phyloP scores from a whole-genome alignment of 331 rosid species.

The Rosa hybrid region DNA sequence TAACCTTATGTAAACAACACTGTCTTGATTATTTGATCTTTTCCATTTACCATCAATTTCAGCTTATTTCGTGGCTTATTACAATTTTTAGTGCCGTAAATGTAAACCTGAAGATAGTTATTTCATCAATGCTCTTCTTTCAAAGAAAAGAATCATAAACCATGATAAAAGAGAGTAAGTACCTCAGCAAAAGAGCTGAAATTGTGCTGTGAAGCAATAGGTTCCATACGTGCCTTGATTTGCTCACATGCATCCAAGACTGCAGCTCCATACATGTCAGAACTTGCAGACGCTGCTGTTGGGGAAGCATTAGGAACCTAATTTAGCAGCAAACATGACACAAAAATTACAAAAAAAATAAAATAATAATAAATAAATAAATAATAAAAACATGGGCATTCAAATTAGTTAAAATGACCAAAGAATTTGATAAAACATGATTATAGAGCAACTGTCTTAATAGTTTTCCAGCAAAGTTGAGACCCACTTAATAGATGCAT shows the following conservation, averaged over 20 bases:
- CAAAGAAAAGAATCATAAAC: neutral
- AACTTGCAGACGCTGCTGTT: constrained; percentile 98
- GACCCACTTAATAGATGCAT: neutral
- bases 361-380: no score
- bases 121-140: neutral
- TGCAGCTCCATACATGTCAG: constrained; percentile 94
- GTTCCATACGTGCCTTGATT: constrained; percentile 82
- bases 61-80: neutral
- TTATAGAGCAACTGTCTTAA: neutral
- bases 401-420: neutral
- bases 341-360: constrained; percentile 6
- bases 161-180: constrained; percentile 33
- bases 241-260: constrained; percentile 96
- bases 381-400: neutral
- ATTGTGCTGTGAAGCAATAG: constrained; percentile 59
- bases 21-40: neutral
- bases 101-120: neutral
- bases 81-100: neutral
- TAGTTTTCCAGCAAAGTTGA: neutral
- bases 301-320: constrained; percentile 95
- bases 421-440: neutral
- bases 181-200: constrained; percentile 86
- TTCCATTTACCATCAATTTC: neutral
- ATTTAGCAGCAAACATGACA: constrained; percentile 26
- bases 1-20: neutral